Evolutionary conservation across 345 rosid genomes (phyloP), one percentile per base, ranked within the genome.

Genomic region (Carallia pectinifolia): DNA sequence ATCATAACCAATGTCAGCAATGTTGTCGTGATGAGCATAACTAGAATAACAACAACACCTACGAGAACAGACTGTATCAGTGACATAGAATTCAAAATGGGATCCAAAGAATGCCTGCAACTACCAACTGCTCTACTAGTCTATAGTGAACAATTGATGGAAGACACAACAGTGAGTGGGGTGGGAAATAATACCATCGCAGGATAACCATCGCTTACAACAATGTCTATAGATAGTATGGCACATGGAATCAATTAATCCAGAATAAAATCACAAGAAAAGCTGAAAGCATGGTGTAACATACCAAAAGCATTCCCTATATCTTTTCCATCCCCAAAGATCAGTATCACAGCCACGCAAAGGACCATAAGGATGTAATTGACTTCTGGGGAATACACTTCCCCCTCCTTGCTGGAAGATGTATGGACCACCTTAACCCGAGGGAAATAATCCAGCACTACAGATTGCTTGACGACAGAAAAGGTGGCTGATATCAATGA

Each of bases 401-500:
- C 97, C 52, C 97, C 97, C 33, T 90, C 96, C 70, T 87, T 84
- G 61, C 72, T 89, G 13, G 85, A 66, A 39, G 92, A 90, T 34
- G 97, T 93, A 74, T 90, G 98, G 29, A 93, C 90, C 29, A 93
- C 92, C 83, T 88, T 93, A 53, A 93, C 93, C 48, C 96, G 80
- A 8, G 98, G 98, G 63, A 93, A 91, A 79, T 91, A 90, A 64
- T 91, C 96, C 61, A 90, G 87, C 8, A 89, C 91, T 31, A 90
- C 89, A 15, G 97, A 90, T 78, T 93, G 98, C 86, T 90, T 89
- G 84, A 93, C 83, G 36, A 93, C 76, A 23, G 94, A 93, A 73
- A 93, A 93, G 13, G 98, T 88, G 10, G 98, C 96, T 2, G 98
- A 93, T 77, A 93, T 89, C 34, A 92, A 77, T 0, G 98, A 93